Conservation (phyloP, 805 yeast genomes). For the Myxozyma monticola region DNA sequence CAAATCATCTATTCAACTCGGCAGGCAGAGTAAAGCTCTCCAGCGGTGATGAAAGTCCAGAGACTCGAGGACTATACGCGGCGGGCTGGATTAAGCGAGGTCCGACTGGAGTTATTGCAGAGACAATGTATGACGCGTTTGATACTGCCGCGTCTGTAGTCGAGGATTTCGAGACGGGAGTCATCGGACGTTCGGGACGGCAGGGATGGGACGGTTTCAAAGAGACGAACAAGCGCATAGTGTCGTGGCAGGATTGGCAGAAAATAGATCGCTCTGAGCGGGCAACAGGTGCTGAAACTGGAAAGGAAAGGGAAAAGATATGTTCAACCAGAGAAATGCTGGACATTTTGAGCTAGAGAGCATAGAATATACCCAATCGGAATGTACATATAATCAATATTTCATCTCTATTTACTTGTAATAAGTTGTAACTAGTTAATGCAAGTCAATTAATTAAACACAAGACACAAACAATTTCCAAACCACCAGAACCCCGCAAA, state of each 20-base stretch:
- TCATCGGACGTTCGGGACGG: slow-evolving; percentile 11
- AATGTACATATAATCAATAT: too few relatives aligned
- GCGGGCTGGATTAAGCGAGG: slow-evolving; percentile 92
- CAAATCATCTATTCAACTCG: slow-evolving; percentile 35
- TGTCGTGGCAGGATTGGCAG: slow-evolving; percentile 70
- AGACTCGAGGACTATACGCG: slow-evolving; percentile 60
- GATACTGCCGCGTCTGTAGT: slow-evolving; percentile 67
- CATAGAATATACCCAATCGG: too few relatives aligned
- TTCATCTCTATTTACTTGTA: too few relatives aligned
- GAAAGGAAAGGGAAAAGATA: slow-evolving; percentile 62
- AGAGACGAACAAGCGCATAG: slow-evolving; percentile 33
- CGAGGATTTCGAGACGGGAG: slow-evolving; percentile 45
- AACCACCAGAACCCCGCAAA: too few relatives aligned
- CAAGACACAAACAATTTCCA: too few relatives aligned
- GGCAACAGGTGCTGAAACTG: slow-evolving; percentile 47
- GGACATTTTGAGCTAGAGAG: slow-evolving; percentile 11
- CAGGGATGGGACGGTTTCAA: slow-evolving; percentile 40
- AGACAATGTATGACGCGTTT: slow-evolving; percentile 83
- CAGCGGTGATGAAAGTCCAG: neutral
- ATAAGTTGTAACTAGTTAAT: too few relatives aligned
- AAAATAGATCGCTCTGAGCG: slow-evolving; percentile 56
- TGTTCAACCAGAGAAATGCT: slow-evolving; percentile 53
- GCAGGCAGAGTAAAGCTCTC: slow-evolving; percentile 8
- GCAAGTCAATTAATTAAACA: too few relatives aligned
- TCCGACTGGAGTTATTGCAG: slow-evolving; percentile 85